Conservation (phyloP, 768 basidiomycete species). For the Mycena latifolia region DNA sequence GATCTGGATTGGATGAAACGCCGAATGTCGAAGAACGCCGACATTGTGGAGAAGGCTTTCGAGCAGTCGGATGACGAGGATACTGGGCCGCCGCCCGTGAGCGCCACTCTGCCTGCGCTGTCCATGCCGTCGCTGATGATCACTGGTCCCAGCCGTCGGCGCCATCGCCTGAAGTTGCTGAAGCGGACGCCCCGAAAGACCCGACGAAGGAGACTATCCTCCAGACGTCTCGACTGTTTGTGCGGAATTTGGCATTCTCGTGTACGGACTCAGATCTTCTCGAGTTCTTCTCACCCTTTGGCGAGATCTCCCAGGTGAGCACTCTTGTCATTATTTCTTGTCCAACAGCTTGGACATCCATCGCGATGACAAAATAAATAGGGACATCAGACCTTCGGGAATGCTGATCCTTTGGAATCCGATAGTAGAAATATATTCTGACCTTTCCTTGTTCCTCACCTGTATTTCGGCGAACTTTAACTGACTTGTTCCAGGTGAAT, state of each 20-base stretch:
- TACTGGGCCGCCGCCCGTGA: slow-evolving; percentile 32
- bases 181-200: slow-evolving; percentile 47
- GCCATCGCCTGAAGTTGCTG: slow-evolving; percentile 18
- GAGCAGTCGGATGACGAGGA: slow-evolving; percentile 74
- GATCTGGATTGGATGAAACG: slow-evolving; percentile 84
- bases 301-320: slow-evolving; percentile 82
- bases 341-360: neutral
- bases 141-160: slow-evolving; percentile 17
- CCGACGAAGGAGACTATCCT: slow-evolving; percentile 67
- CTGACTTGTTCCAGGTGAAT: slow-evolving; percentile 58
- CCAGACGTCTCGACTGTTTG: slow-evolving; percentile 84
- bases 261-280: slow-evolving; percentile 80
- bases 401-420: slow-evolving; percentile 73
- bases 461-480: too few species aligned
- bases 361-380: slow-evolving; percentile 57
- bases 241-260: slow-evolving; percentile 95
- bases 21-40: slow-evolving; percentile 66
- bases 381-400: slow-evolving; percentile 76
- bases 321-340: slow-evolving; percentile 10
- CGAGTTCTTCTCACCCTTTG: slow-evolving; percentile 75
- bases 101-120: slow-evolving; percentile 3
- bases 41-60: slow-evolving; percentile 61
- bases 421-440: slow-evolving; percentile 69
- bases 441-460: too few species aligned
- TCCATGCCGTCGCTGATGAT: slow-evolving; percentile 1